Percentiles rank a stretch among this genome's conserved stretches.
phyloP scores from a whole-genome alignment of 1,284 basidiomycete species.

The Thelephora terrestris region DNA sequence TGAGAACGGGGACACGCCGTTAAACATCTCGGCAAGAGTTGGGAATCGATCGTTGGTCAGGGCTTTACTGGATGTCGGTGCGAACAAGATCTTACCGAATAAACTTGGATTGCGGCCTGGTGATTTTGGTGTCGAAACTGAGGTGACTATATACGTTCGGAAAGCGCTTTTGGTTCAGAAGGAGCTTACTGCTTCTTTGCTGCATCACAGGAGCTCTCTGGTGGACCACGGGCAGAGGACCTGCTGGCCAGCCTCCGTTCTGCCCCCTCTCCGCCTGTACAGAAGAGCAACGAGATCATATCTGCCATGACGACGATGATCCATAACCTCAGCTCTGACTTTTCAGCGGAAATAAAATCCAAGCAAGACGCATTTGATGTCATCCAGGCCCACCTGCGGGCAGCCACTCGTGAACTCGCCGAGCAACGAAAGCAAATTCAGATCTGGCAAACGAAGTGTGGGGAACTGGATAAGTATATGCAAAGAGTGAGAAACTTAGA shows the following conservation, averaged over 20 bases:
- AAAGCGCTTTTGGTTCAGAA: slow-evolving; percentile 14
- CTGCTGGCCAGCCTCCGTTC: slow-evolving; percentile 59
- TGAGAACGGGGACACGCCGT: slow-evolving; percentile 90
- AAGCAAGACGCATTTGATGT: slow-evolving; percentile 84
- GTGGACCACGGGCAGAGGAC: slow-evolving; percentile 65
- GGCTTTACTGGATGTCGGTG: slow-evolving; percentile 87
- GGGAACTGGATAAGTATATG: slow-evolving; percentile 68
- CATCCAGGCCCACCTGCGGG: slow-evolving; percentile 79
- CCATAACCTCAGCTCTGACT: slow-evolving; percentile 67
- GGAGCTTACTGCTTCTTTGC: background rate
- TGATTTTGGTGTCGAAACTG: slow-evolving; percentile 89
- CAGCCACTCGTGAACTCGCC: slow-evolving; percentile 83
- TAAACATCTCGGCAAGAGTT: slow-evolving; percentile 91
- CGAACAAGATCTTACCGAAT: slow-evolving; percentile 87
- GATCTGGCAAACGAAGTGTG: slow-evolving; percentile 58
- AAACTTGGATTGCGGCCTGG: slow-evolving; percentile 88
- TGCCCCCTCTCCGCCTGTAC: slow-evolving; percentile 63
- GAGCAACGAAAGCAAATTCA: slow-evolving; percentile 81
- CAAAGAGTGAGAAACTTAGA: slow-evolving; percentile 76
- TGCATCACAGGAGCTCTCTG: slow-evolving; percentile 49
- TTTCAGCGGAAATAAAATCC: slow-evolving; percentile 73
- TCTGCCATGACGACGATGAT: slow-evolving; percentile 83
- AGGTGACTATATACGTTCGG: slow-evolving; percentile 35
- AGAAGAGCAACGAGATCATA: slow-evolving; percentile 86
- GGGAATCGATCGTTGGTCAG: slow-evolving; percentile 86